Base-by-base conservation (phyloP, 2,329 filamentous ascomycete genomes). In the Elsinoe necatrix region DNA sequence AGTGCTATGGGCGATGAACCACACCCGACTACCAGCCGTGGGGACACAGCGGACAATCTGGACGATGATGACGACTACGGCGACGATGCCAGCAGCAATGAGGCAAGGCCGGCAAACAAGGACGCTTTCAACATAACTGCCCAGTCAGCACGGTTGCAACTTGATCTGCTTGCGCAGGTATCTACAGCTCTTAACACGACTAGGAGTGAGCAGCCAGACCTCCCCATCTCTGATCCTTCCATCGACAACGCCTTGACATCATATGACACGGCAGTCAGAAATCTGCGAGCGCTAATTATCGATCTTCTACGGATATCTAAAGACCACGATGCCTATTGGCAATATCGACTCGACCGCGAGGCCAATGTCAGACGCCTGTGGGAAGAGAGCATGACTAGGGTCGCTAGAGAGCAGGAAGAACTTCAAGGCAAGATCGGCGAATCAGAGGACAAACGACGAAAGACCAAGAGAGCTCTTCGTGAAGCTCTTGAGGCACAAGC, bases 331-430 rank as follows among this genome's bases (percentile, higher is more conserved):
- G 84, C 89, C 0, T 95, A 95, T 69, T 98, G 93, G 93, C 92
- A 97, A 70, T 95, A 95, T 68, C 85, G 91, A 12, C 77, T 98
- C 39, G 91, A 95, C 63, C 85, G 90, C 55, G 93, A 98, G 73
- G 85, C 85, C 42, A 89, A 95, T 68, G 86, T 97, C 73, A 84
- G 93, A 35, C 85, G 88, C 59, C 88, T 98, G 83, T 98, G 93
- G 93, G 93, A 98, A 72, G 93, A 98, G 66, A 97, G 91, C 72
- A 96, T 98, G 93, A 90, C 93, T 8, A 85, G 91, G 65, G 87
- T 98, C n/a, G 93, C 91, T 16, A 84, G 83, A 57, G 93, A 98
- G 69, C 93, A 98, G 65, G 93, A 97, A 71, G 82, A 90, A 54
- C 79, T 98, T 1, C 89, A 97, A 68, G 88, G 83, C 34, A 86